Conservation (phyloP, 768 basidiomycete species). For the Collybia nuda region DNA sequence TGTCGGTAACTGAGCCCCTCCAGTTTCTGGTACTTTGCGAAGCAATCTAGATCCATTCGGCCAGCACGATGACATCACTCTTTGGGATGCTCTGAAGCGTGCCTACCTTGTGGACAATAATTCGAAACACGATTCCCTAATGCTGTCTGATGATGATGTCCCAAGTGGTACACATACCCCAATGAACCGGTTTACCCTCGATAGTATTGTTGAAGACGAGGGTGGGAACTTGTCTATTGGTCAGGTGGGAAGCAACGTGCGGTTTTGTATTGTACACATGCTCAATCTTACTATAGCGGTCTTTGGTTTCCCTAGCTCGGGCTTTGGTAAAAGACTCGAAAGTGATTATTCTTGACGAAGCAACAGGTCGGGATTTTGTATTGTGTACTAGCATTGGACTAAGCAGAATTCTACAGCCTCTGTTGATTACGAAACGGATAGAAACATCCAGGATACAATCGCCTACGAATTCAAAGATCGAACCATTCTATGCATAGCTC, state of each 20-base stretch:
- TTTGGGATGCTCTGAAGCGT: slow-evolving; percentile 89
- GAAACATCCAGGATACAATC: slow-evolving; percentile 91
- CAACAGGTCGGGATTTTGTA: slow-evolving; percentile 51
- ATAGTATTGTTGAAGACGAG: slow-evolving; percentile 83
- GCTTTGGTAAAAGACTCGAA: slow-evolving; percentile 85
- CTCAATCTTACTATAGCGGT: slow-evolving; percentile 47
- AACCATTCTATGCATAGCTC: slow-evolving; percentile 86
- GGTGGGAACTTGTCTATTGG: slow-evolving; percentile 84
- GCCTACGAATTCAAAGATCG: slow-evolving; percentile 78
- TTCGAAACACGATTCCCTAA: slow-evolving; percentile 25
- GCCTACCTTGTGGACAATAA: slow-evolving; percentile 73
- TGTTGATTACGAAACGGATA: slow-evolving; percentile 87
- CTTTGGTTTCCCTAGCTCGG: slow-evolving; percentile 83
- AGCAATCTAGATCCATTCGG: slow-evolving; percentile 91
- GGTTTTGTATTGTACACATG: slow-evolving; percentile 12
- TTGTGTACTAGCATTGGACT: neutral
- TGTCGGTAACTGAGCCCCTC: slow-evolving; percentile 9
- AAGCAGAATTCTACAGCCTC: slow-evolving; percentile 46
- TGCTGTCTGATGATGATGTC: slow-evolving; percentile 28
- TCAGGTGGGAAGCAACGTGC: slow-evolving; percentile 32
- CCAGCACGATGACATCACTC: slow-evolving; percentile 70
- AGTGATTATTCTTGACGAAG: slow-evolving; percentile 89
- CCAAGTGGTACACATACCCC: slow-evolving; percentile 42
- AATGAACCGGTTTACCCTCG: slow-evolving; percentile 75
- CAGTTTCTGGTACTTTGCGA: slow-evolving; percentile 79